Evolutionary conservation across 108 stramenopile genomes (phyloP), one percentile per base, ranked within the genome.

Genomic region (Pseudonitzschia delicatissima): DNA sequence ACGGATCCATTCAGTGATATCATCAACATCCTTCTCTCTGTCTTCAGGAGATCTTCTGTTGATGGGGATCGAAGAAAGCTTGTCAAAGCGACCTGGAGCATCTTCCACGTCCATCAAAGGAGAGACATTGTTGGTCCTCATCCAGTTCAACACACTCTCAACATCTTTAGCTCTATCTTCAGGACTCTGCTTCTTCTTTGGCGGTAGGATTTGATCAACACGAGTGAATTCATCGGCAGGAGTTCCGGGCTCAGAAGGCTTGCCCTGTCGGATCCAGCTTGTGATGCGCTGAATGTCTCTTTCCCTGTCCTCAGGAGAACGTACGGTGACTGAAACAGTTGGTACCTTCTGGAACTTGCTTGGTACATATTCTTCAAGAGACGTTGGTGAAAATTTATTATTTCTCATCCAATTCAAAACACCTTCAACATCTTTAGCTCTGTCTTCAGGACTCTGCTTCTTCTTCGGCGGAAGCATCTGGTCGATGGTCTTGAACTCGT

Each of bases 141-240:
- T 29, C 71, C 71, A 72, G 58, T 66, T 66, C 18, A 78, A 45
- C 18, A 67, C 77, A 67, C 40, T 69, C 47, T 72, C 72, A 20
- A 78, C 50, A 9, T 78, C 77, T 17, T 61, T 42, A 11, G 76
- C 76, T 42, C 69, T 53, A 11, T 66, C 58, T 45, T 66, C 58
- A 3, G 62, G 67, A 33, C 36, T 45, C 31, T 68, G 57, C 21
- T 47, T 45, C 39, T 23, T 57, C 39, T 62, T 71, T 18, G 20
- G 31, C 21, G 69, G 69, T 7, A 71, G 39, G 60, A 62, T 50
- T 25, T 71, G 69, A 48, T 71, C 69, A 37, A 71, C 62, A 27
- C 37, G 32, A 37, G 39, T 35, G 60, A 71, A 71, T 27, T 62
- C 63, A 40, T 53, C 33, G 4, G 40, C 7, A 27, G 60, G 49